Evolutionary conservation across 768 basidiomycete genomes (phyloP).

Genomic region (Coprinopsis marcescibilis): DNA sequence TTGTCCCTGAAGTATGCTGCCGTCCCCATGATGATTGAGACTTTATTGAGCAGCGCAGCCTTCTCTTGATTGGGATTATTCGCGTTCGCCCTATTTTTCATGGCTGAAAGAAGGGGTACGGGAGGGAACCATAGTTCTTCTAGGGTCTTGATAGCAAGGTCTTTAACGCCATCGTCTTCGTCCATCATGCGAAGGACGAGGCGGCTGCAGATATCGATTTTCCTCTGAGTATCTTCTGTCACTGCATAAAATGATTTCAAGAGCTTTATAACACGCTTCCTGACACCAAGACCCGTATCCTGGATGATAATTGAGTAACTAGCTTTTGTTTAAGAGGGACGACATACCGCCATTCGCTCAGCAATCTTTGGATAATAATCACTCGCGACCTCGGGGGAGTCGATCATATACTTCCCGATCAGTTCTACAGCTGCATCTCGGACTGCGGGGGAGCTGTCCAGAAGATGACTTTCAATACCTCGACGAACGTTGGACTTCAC

Average conservation of each 20-base stretch:
- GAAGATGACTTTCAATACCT: slow-evolving; percentile 84
- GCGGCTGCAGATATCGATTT: slow-evolving; percentile 75
- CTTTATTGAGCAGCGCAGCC: slow-evolving; percentile 53
- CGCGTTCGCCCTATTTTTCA: slow-evolving; percentile 28
- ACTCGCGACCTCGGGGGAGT: slow-evolving; percentile 79
- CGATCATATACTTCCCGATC: slow-evolving; percentile 95
- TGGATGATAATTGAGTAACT: slow-evolving; percentile 23
- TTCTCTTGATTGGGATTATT: slow-evolving; percentile 40
- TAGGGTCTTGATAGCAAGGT: slow-evolving; percentile 82
- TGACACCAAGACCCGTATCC: slow-evolving; percentile 92
- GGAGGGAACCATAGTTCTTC: slow-evolving; percentile 87
- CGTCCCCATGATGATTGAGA: slow-evolving; percentile 81
- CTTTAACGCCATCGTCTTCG: slow-evolving; percentile 93
- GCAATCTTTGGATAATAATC: slow-evolving; percentile 88
- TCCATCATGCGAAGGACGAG: slow-evolving; percentile 83
- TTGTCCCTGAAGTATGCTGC: slow-evolving; percentile 78
- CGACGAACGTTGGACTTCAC: slow-evolving; percentile 71
- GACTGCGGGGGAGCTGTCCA: slow-evolving; percentile 90
- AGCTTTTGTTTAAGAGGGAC: background rate
- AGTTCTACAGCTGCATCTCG: slow-evolving; percentile 96
- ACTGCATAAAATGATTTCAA: slow-evolving; percentile 76
- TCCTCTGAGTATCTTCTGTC: slow-evolving; percentile 51
- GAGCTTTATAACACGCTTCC: slow-evolving; percentile 95
- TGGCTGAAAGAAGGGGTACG: slow-evolving; percentile 23
- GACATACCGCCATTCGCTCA: slow-evolving; percentile 81